A percentile compares a stretch with the other conserved stretches of the same genome.
These are phyloP conservation scores for Chytriomyces sp. DNA, from an alignment of 192 early-diverging fungal species.

Conservation along the genomic window DNA sequence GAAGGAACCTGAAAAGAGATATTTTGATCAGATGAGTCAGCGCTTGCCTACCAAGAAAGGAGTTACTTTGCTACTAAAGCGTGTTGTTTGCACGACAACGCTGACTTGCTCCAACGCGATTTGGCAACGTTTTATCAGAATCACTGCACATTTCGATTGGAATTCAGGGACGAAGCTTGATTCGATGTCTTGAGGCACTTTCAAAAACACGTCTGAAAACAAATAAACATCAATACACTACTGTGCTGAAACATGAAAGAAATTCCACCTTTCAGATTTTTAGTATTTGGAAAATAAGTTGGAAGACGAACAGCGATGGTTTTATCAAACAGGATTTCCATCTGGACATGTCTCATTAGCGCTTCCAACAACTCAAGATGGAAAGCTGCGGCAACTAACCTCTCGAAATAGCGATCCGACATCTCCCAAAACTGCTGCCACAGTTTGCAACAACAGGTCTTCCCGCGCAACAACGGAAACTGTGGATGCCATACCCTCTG, in stretches of 20 bases:
- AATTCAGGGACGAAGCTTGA: conserved; percentile 4
- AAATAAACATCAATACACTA: background rate
- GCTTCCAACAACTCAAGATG: too few species aligned
- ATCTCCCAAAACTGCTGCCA: conserved; percentile 48
- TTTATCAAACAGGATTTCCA: conserved; percentile 9
- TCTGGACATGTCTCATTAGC: background rate
- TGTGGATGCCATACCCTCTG: background rate
- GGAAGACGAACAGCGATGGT: conserved; percentile 4
- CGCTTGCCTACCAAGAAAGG: background rate
- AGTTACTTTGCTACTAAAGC: conserved; percentile 31
- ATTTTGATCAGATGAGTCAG: background rate
- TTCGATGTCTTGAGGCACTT: background rate
- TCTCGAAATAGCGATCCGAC: background rate
- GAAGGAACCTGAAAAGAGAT: conserved; percentile 4
- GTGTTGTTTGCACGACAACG: conserved; percentile 28
- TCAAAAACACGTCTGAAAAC: conserved; percentile 4
- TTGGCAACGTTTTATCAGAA: conserved; percentile 28
- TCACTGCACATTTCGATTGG: background rate
- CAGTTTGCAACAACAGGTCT: conserved; percentile 38
- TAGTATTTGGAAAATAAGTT: conserved; percentile 1
- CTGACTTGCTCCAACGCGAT: conserved; percentile 29
- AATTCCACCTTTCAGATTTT: conserved; percentile 19
- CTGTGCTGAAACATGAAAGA: background rate
- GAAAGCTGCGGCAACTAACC: too few species aligned
- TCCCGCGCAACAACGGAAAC: conserved; percentile 38